Evolutionary conservation across 225 moss, liverwort and hornwort species (phyloP).

Genomic region (Marchantia polymorpha): DNA sequence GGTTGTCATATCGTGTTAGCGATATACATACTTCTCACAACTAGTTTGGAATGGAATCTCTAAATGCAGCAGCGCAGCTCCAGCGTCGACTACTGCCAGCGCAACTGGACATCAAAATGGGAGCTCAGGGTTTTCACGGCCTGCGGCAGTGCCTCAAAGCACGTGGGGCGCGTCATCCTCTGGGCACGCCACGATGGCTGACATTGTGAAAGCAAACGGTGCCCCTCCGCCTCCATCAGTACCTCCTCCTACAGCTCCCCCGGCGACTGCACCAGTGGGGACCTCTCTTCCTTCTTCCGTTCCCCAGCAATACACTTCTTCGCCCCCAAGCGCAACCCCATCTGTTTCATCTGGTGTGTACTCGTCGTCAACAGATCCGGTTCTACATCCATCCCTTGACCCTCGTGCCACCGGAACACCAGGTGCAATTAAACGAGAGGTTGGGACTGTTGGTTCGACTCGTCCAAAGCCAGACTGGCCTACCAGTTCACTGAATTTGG

Average conservation of each 20-base stretch:
- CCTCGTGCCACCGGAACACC: constrained; percentile 48
- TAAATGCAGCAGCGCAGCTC: constrained; percentile 20
- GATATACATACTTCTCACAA: not conserved
- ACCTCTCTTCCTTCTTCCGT: constrained; percentile 27
- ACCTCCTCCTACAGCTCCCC: constrained; percentile 18
- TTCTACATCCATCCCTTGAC: constrained; percentile 61
- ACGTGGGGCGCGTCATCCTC: constrained; percentile 39
- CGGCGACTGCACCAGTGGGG: constrained; percentile 32
- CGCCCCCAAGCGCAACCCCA: constrained; percentile 15
- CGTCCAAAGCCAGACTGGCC: constrained; percentile 62
- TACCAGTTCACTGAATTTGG: constrained; percentile 40
- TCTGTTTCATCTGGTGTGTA: constrained; percentile 51
- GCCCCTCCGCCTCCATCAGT: constrained; percentile 27
- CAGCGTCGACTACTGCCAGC: constrained; percentile 6
- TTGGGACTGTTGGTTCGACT: constrained; percentile 73
- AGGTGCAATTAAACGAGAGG: constrained; percentile 58
- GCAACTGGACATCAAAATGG: constrained; percentile 34
- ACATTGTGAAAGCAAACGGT: constrained; percentile 54
- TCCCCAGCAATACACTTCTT: constrained; percentile 31
- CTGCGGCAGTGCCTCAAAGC: constrained; percentile 34
- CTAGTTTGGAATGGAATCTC: not conserved
- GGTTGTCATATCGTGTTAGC: too few relatives aligned
- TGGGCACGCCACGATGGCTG: constrained; percentile 56
- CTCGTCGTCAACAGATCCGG: constrained; percentile 55
- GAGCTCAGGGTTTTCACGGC: constrained; percentile 24